Percentiles rank a stretch among this genome's conserved stretches.
These are phyloP conservation scores for Teratosphaeria gauchensis DNA, from an alignment of 2,329 filamentous ascomycete genomes.

Conservation along the genomic window DNA sequence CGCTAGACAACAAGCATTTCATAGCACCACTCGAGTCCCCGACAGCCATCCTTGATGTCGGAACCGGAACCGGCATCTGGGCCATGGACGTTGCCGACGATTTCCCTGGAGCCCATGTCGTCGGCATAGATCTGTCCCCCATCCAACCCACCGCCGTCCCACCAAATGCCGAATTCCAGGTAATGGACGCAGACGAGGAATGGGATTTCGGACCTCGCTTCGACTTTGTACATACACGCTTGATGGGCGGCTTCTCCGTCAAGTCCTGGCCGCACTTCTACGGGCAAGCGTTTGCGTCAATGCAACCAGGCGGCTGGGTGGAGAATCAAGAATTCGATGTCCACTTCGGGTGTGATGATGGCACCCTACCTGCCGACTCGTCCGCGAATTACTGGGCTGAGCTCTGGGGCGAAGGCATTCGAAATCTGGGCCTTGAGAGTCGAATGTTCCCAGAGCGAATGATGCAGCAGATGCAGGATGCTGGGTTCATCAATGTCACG, in stretches of 20 bases:
- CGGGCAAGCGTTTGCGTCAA: constrained; percentile 13
- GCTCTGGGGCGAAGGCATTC: constrained; percentile 1
- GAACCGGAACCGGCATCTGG: constrained; percentile 15
- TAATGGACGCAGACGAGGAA: constrained; percentile 15
- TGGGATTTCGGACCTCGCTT: constrained; percentile 17
- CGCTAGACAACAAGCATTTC: constrained; percentile 8
- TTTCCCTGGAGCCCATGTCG: constrained; percentile 12
- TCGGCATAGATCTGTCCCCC: constrained; percentile 19
- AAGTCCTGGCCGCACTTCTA: constrained; percentile 20
- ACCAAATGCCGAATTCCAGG: constrained; percentile 17
- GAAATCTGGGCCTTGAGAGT: constrained; percentile 6
- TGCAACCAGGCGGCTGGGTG: constrained; percentile 29
- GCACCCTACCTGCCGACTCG: neutral
- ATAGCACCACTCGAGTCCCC: constrained; percentile 8
- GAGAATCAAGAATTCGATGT: constrained; percentile 30
- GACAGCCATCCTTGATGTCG: constrained; percentile 9
- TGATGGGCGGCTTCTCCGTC: constrained; percentile 20
- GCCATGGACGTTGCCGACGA: constrained; percentile 26
- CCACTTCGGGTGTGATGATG: constrained; percentile 1
- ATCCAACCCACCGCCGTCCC: constrained; percentile 20
- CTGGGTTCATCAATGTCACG: constrained; percentile 25
- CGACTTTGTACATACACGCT: constrained; percentile 23
- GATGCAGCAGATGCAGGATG: constrained; percentile 25
- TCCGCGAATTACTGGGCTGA: neutral
- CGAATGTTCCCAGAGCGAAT: constrained; percentile 20